Evolutionary conservation across 331 rosid species (phyloP).

Genomic region (Pyrus hybrid): DNA sequence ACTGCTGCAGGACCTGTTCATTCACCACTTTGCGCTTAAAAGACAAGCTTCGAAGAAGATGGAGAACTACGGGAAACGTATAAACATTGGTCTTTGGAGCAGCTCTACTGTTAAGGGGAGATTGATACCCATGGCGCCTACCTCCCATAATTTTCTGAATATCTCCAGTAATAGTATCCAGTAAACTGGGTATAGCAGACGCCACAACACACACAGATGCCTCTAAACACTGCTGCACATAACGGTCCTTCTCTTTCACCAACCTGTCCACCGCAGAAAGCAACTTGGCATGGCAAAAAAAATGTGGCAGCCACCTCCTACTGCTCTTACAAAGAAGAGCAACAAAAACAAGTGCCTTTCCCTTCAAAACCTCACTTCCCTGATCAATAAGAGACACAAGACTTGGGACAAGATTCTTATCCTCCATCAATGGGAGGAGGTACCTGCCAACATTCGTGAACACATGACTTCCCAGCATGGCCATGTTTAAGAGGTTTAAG

Average conservation of each 20-base stretch:
- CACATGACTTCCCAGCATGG: slow-evolving; percentile 85
- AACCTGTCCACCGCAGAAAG: slow-evolving; percentile 84
- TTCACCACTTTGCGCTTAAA: slow-evolving; percentile 77
- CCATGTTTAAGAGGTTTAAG: slow-evolving; percentile 78
- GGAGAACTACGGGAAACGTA: slow-evolving; percentile 87
- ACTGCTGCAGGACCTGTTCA: slow-evolving; percentile 65
- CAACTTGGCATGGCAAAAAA: slow-evolving; percentile 77
- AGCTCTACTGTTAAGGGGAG: slow-evolving; percentile 67
- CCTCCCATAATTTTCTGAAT: slow-evolving; percentile 91
- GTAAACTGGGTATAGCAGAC: slow-evolving; percentile 65
- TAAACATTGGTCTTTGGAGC: slow-evolving; percentile 74
- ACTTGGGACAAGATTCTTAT: slow-evolving; percentile 73
- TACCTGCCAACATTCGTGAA: slow-evolving; percentile 63
- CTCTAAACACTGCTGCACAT: slow-evolving; percentile 68
- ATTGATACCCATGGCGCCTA: slow-evolving; percentile 79
- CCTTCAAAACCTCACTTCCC: slow-evolving; percentile 87
- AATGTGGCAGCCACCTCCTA: slow-evolving; percentile 90
- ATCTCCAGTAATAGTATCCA: slow-evolving; percentile 74
- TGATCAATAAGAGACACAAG: slow-evolving; percentile 78
- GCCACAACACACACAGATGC: slow-evolving; percentile 70
- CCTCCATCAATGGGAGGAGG: slow-evolving; percentile 71
- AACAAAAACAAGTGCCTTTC: slow-evolving; percentile 73
- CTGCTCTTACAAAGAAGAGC: slow-evolving; percentile 84
- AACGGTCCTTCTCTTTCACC: slow-evolving; percentile 79
- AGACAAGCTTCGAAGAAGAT: slow-evolving; percentile 80